Conservation (phyloP, 1,139 yeast species). For the Saccharomyces hybrid region DNA sequence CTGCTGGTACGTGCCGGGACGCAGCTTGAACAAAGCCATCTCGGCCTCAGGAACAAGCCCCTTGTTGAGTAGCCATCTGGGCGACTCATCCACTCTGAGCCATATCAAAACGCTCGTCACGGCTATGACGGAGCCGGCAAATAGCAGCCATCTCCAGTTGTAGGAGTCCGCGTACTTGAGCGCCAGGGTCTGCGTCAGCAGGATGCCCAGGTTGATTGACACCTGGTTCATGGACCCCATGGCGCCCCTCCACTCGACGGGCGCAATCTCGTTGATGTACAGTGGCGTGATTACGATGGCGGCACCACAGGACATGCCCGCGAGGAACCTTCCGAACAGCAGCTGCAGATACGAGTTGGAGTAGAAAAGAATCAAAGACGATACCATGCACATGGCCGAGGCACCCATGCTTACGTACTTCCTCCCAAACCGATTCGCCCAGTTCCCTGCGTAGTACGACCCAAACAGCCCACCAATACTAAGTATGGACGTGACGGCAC, state of each 20-base stretch:
- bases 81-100: constrained; percentile 61
- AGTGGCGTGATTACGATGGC: constrained; percentile 80
- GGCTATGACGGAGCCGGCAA: constrained; percentile 53
- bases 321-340: constrained; percentile 62
- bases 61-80: constrained; percentile 62
- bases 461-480: constrained; percentile 83
- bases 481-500: constrained; percentile 74
- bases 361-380: constrained; percentile 55
- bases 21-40: constrained; percentile 30
- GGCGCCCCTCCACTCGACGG: constrained; percentile 57
- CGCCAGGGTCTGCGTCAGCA: constrained; percentile 70
- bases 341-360: constrained; percentile 42
- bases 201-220: constrained; percentile 74
- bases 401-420: constrained; percentile 50
- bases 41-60: constrained; percentile 33
- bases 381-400: constrained; percentile 50
- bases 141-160: constrained; percentile 65
- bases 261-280: constrained; percentile 73
- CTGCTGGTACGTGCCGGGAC: constrained; percentile 27
- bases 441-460: constrained; percentile 59
- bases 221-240: constrained; percentile 87
- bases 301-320: constrained; percentile 83
- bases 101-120: constrained; percentile 40
- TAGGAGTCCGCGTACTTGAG: constrained; percentile 54
- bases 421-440: constrained; percentile 69